phyloP scores from a whole-genome alignment of 2,329 filamentous ascomycete species.

The Sclerotinia glacialis region DNA sequence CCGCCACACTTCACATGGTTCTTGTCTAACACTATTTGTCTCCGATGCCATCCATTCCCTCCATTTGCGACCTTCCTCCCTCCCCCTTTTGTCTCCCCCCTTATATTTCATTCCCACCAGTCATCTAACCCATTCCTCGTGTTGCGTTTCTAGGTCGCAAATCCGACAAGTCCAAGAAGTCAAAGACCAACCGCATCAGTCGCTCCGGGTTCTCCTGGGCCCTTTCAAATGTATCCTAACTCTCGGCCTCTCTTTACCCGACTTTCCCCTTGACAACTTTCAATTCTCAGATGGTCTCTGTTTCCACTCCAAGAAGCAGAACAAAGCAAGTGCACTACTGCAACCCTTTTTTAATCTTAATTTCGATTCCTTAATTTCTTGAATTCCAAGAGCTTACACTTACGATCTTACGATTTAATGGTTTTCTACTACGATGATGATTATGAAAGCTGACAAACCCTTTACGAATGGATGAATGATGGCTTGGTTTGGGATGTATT shows the following conservation, averaged over 20 bases:
- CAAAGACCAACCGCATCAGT: slow-evolving; percentile 11
- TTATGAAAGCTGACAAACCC: slow-evolving; percentile 5
- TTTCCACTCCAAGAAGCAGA: not conserved
- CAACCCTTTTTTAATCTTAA: not conserved
- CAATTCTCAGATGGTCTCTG: not conserved
- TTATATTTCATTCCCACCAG: too few species aligned
- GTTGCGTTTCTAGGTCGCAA: slow-evolving; percentile 20
- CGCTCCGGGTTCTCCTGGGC: slow-evolving; percentile 18
- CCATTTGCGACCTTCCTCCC: not conserved
- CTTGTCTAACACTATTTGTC: not conserved
- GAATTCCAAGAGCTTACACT: not conserved
- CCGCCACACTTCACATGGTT: not conserved
- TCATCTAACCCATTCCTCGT: slow-evolving; percentile 12
- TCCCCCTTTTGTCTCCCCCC: too few species aligned
- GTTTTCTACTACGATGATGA: slow-evolving; percentile 5
- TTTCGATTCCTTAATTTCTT: not conserved
- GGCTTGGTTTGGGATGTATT: slow-evolving; percentile 8
- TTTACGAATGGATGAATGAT: slow-evolving; percentile 5
- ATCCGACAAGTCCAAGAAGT: slow-evolving; percentile 7
- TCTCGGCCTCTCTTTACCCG: not conserved
- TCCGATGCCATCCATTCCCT: slow-evolving; percentile 4
- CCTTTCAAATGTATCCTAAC: slow-evolving; percentile 7
- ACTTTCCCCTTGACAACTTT: not conserved
- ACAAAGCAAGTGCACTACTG: not conserved
- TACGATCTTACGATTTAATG: slow-evolving; percentile 6